Evolutionary conservation across 345 rosid species (phyloP).

Genomic region (Populus deltoides): DNA sequence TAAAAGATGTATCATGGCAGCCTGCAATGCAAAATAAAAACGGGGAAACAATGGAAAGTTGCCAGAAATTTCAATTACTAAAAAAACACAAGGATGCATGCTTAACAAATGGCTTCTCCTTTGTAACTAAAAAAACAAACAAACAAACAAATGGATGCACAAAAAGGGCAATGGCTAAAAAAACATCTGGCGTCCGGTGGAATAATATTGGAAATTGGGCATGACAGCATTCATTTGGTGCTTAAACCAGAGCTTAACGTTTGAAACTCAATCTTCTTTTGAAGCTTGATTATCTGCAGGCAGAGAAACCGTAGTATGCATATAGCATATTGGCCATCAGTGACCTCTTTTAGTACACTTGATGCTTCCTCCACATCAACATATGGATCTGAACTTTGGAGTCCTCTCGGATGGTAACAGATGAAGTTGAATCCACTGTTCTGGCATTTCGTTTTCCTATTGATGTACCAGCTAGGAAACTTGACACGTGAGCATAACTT

Average conservation of each 20-base stretch:
- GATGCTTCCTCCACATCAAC: slow-evolving; percentile 61
- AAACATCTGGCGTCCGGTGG: no score
- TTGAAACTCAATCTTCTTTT: not conserved
- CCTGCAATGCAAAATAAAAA: no score
- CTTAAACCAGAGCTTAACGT: not conserved
- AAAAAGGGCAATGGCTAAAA: no score
- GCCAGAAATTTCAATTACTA: no score
- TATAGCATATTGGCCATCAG: slow-evolving; percentile 43
- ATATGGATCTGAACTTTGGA: slow-evolving; percentile 73
- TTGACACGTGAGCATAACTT: not conserved
- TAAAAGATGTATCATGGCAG: no score
- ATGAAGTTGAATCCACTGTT: slow-evolving; percentile 59
- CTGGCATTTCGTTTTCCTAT: slow-evolving; percentile 83
- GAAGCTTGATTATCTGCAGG: not conserved
- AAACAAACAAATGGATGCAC: no score
- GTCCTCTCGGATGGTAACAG: slow-evolving; percentile 79
- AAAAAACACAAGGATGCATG: no score
- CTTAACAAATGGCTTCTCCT: no score
- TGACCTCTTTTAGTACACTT: slow-evolving; percentile 46
- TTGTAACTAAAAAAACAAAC: no score
- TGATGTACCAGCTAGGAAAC: slow-evolving; percentile 50
- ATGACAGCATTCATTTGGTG: not conserved
- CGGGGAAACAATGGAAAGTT: no score
- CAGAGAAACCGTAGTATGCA: not conserved
- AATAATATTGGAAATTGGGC: no score